These are phyloP conservation scores for Aspergillus diversus DNA, from an alignment of 495 filamentous ascomycete genomes.

Conservation along the genomic window DNA sequence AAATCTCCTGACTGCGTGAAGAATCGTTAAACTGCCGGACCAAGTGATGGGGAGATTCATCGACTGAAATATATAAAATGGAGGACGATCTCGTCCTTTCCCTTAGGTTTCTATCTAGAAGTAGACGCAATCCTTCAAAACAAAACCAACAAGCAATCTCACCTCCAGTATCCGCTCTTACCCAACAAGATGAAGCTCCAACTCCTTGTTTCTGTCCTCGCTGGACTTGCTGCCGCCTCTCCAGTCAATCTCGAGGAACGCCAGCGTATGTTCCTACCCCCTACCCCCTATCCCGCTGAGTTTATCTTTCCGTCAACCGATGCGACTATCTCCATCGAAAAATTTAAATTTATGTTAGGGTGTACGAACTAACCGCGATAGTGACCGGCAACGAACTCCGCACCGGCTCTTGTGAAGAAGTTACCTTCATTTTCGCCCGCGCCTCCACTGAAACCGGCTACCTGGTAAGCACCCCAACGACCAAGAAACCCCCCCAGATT, in stretches of 20 bases:
- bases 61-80: constrained; percentile 5
- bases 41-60: background rate
- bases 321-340: too few species aligned
- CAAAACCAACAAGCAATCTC: background rate
- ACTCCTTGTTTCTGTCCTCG: constrained; percentile 8
- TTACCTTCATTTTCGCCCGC: constrained; percentile 59
- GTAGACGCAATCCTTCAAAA: background rate
- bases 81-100: background rate
- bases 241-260: constrained; percentile 13
- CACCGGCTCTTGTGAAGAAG: constrained; percentile 43
- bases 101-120: background rate
- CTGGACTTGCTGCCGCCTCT: constrained; percentile 7
- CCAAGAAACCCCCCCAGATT: background rate
- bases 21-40: constrained; percentile 9
- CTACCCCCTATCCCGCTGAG: too few species aligned
- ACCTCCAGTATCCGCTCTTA: background rate
- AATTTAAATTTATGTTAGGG: too few species aligned
- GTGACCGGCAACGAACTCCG: constrained; percentile 43
- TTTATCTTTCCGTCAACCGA: too few species aligned
- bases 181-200: constrained; percentile 18
- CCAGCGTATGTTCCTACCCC: constrained; percentile 7
- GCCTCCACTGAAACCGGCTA: constrained; percentile 55
- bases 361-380: too few species aligned
- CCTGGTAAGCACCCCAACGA: constrained; percentile 37
- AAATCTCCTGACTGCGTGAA: background rate